Percentiles rank a stretch among this genome's conserved stretches.
phyloP scores from a whole-genome alignment of 192 early-diverging fungal genomes.

The Jimgerdemannia flammicorona region DNA sequence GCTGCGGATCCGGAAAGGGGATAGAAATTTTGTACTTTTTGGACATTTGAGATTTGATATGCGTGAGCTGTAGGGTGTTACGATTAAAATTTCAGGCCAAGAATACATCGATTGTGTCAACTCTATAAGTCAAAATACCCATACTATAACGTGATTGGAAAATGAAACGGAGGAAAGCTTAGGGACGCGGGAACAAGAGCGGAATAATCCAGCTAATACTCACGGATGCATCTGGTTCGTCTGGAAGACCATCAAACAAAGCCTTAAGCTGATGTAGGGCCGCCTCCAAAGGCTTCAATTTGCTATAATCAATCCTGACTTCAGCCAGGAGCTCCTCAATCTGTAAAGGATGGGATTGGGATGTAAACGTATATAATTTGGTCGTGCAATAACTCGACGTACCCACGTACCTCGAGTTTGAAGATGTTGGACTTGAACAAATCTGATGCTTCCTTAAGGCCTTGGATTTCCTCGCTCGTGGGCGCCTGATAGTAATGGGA shows the following conservation, averaged over 20 bases:
- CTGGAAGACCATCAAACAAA: constrained; percentile 57
- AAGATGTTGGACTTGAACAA: constrained; percentile 91
- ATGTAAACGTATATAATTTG: constrained; percentile 14
- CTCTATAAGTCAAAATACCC: too few relatives aligned
- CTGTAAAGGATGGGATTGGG: constrained; percentile 26
- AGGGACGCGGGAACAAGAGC: too few relatives aligned
- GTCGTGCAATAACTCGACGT: constrained; percentile 26
- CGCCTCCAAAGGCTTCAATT: constrained; percentile 55
- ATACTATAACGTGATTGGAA: too few relatives aligned
- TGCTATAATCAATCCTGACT: constrained; percentile 57
- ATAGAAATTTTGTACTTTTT: constrained; percentile 58
- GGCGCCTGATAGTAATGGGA: constrained; percentile 45
- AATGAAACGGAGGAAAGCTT: too few relatives aligned
- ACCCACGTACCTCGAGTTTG: constrained; percentile 66
- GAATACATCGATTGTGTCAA: constrained; percentile 6
- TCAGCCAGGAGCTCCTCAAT: constrained; percentile 74
- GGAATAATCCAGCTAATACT: constrained; percentile 3
- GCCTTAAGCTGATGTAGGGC: constrained; percentile 65
- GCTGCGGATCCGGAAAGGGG: constrained; percentile 76
- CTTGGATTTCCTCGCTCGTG: constrained; percentile 79
- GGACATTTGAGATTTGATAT: constrained; percentile 39
- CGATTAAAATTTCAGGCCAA: constrained; percentile 17
- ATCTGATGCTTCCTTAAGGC: constrained; percentile 75
- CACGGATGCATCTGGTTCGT: constrained; percentile 48
- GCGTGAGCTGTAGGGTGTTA: constrained; percentile 28